These are phyloP conservation scores for Crithidia brevicula DNA, from an alignment of 208 protist species.

Conservation along the genomic window DNA sequence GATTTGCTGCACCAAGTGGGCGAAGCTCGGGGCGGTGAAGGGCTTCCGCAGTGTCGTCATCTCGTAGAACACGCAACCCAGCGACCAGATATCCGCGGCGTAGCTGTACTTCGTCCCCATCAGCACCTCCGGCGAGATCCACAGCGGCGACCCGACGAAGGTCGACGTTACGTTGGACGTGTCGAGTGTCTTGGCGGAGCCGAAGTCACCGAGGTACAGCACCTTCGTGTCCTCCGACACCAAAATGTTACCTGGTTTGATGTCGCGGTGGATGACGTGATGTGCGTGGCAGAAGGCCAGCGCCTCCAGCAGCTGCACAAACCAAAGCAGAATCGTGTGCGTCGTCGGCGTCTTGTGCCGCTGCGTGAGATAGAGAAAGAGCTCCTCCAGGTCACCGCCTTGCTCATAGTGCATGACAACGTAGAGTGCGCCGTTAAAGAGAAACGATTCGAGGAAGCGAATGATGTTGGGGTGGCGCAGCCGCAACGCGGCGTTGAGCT, in stretches of 20 bases:
- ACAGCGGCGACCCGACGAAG: constrained; percentile 91
- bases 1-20: constrained; percentile 77
- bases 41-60: constrained; percentile 71
- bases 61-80: constrained; percentile 91
- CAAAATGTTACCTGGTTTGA: constrained; percentile 93
- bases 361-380: constrained; percentile 48
- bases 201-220: constrained; percentile 90
- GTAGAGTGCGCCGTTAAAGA: constrained; percentile 73
- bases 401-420: constrained; percentile 83
- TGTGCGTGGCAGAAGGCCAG: constrained; percentile 83
- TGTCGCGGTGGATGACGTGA: constrained; percentile 89
- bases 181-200: constrained; percentile 77
- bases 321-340: constrained; percentile 69
- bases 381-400: constrained; percentile 81
- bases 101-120: constrained; percentile 87
- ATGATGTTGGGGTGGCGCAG: constrained; percentile 85
- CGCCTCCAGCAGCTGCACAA: constrained; percentile 76
- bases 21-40: constrained; percentile 78
- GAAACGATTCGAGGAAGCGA: constrained; percentile 74
- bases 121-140: constrained; percentile 94
- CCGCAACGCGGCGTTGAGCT: constrained; percentile 76
- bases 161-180: constrained; percentile 74
- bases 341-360: constrained; percentile 51
- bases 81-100: constrained; percentile 94
- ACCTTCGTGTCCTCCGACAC: constrained; percentile 32